These are phyloP conservation scores for Vitis amurensis DNA, from an alignment of 164 flowering plant genomes.

Conservation along the genomic window DNA sequence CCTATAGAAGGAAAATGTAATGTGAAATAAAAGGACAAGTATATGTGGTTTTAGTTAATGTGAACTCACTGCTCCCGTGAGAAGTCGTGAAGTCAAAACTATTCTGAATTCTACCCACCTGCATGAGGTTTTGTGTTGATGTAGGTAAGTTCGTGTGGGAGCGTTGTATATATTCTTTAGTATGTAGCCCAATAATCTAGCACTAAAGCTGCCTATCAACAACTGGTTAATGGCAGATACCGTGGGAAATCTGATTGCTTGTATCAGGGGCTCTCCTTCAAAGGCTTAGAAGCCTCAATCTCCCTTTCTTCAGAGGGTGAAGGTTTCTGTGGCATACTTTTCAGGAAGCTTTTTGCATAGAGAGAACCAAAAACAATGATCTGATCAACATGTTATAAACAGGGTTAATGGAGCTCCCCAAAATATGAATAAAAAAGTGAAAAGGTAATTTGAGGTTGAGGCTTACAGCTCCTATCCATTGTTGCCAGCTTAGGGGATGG, in stretches of 20 bases:
- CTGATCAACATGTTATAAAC: slow-evolving; percentile 38
- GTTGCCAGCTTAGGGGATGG: slow-evolving; percentile 88
- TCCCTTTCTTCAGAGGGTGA: slow-evolving; percentile 22
- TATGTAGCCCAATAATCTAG: no score
- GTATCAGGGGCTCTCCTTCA: slow-evolving; percentile 28
- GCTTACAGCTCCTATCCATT: slow-evolving; percentile 87
- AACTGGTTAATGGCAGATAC: background rate
- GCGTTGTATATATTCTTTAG: no score
- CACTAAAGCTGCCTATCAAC: background rate
- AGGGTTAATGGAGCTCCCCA: background rate
- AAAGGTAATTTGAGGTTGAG: slow-evolving; percentile 1
- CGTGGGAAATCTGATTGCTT: no score
- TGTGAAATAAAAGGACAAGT: no score
- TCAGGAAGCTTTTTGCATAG: slow-evolving; percentile 61
- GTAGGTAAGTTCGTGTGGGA: no score
- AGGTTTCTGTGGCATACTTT: slow-evolving; percentile 37
- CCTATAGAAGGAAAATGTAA: no score
- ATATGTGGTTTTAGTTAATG: no score
- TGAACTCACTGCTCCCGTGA: no score
- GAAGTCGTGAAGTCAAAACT: no score
- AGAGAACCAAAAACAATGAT: slow-evolving; percentile 80
- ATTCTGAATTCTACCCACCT: no score
- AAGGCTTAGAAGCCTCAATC: slow-evolving; percentile 28
- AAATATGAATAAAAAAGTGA: background rate
- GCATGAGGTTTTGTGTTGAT: no score